Evolutionary conservation across 2,329 filamentous ascomycete genomes (phyloP), one percentile per base, ranked within the genome.

Genomic region (Corynespora cassiicola): DNA sequence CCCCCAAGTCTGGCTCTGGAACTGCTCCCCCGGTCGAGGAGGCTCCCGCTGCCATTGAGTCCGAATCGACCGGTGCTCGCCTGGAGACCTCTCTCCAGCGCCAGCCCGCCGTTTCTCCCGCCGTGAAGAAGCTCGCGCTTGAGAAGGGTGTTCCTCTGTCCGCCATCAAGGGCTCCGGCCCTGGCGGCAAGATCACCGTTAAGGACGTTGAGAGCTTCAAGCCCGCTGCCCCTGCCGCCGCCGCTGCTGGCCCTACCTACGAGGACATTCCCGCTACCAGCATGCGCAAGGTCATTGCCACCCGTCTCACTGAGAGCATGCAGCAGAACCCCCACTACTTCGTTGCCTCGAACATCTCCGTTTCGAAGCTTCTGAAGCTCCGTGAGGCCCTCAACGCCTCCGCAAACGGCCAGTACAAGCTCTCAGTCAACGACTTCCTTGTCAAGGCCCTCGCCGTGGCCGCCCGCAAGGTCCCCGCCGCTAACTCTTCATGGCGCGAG

Each of bases 371-470:
- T 31, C 78, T 96, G 64, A 97, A 96, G 80, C 90, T 99, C 60
- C 90, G 94, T 64, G 83, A 89, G 75, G 90, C 92, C 42, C 84
- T 99, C 56, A 99, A 99, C 77, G 82, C 84, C 66, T 85, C 88
- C 9, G 79, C 89, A 31, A 86, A 96, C 49, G 94, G 92, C 75
- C 85, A 90, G 74, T 99, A 96, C 84, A 99, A 96, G 84, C 88
- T 99, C 43, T 96, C 91, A n/a, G 90, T 99, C 75, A 99, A 99
- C 75, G 94, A 99, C 75, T 96, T 99, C 81, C 80, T 99, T 50
- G 90, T 99, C 81, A 99, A 99, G 83, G 94, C 92, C 57, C 88
- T 92, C 42, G 88, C 84, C 43, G 78, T 88, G 49, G 94, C 94
- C 47, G 90, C 87, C 69, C 86, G 86, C 76, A 96, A 96, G 82